phyloP scores from a whole-genome alignment of 2,329 filamentous ascomycete species.

The Aspergillus pseudoterreus region DNA sequence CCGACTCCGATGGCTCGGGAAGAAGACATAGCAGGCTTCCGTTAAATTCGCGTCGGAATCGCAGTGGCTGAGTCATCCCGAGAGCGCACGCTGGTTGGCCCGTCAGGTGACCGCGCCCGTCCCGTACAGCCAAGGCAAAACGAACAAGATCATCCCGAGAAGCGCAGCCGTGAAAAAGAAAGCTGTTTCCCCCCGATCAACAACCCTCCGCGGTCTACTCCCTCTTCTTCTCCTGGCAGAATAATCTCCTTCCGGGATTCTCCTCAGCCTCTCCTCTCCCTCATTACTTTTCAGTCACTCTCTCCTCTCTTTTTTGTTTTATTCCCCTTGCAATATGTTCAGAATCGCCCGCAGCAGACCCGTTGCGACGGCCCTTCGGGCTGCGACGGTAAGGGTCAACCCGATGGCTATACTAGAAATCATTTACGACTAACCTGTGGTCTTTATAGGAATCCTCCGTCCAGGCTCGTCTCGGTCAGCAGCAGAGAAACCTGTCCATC shows the following conservation, averaged over 20 bases:
- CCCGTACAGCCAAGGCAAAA: conserved; percentile 20
- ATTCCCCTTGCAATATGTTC: conserved; percentile 64
- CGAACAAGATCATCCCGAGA: conserved; percentile 27
- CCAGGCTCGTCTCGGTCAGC: conserved; percentile 55
- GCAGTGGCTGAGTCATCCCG: conserved; percentile 26
- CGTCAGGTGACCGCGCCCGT: conserved; percentile 23
- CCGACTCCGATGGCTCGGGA: not conserved
- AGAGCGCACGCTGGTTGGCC: conserved; percentile 25
- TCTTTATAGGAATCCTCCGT: conserved; percentile 55
- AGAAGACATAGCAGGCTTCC: conserved; percentile 14
- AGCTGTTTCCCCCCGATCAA: conserved; percentile 27
- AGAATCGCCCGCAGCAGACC: conserved; percentile 73
- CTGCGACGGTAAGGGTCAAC: conserved; percentile 63
- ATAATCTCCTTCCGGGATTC: conserved; percentile 12
- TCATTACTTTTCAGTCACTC: conserved; percentile 9
- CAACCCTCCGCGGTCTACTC: conserved; percentile 10
- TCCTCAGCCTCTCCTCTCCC: conserved; percentile 7
- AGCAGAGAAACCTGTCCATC: conserved; percentile 90
- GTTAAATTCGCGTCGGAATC: conserved; percentile 30
- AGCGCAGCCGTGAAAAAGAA: conserved; percentile 30
- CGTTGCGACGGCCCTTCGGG: conserved; percentile 74
- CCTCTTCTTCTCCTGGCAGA: conserved; percentile 9
- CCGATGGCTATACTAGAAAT: not conserved
- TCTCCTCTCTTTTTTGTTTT: conserved; percentile 17
- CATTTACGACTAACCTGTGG: conserved; percentile 48